A percentile compares a stretch with the other conserved stretches of the same genome.
phyloP scores from a whole-genome alignment of 2,329 filamentous ascomycete species.

The Scortechinia acanthostroma region DNA sequence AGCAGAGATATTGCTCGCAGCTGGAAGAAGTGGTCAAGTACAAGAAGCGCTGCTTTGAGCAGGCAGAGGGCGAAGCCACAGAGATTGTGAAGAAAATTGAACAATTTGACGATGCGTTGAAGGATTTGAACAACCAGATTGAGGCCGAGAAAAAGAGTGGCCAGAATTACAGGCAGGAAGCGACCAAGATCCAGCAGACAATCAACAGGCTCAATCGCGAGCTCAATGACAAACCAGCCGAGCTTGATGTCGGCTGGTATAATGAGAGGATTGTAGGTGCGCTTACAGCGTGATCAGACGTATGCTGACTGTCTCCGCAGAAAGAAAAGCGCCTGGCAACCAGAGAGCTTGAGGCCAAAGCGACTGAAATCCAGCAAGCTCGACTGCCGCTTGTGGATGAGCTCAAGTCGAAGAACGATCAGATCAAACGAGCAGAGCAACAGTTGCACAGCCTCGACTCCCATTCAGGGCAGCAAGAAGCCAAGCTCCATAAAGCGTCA shows the following conservation, averaged over 20 bases:
- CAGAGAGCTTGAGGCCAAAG: slow-evolving; percentile 20
- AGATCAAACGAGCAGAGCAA: slow-evolving; percentile 26
- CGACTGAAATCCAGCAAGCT: slow-evolving; percentile 25
- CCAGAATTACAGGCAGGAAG: slow-evolving; percentile 39
- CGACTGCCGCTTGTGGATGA: slow-evolving; percentile 6
- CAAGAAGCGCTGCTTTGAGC: neutral
- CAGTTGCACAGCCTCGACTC: slow-evolving; percentile 61
- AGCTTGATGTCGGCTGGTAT: slow-evolving; percentile 65
- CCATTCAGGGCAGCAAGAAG: slow-evolving; percentile 67
- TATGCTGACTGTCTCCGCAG: slow-evolving; percentile 39
- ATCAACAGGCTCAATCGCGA: slow-evolving; percentile 60
- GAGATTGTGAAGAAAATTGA: slow-evolving; percentile 15
- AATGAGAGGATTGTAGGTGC: slow-evolving; percentile 65
- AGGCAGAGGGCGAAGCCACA: neutral
- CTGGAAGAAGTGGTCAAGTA: slow-evolving; percentile 11
- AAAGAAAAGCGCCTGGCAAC: slow-evolving; percentile 21
- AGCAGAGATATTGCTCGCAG: slow-evolving; percentile 22
- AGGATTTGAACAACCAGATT: slow-evolving; percentile 20
- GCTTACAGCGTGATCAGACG: slow-evolving; percentile 41
- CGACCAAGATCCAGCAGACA: slow-evolving; percentile 37
- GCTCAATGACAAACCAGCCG: slow-evolving; percentile 50
- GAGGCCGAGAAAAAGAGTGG: slow-evolving; percentile 41
- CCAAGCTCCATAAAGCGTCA: slow-evolving; percentile 52
- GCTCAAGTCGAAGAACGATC: slow-evolving; percentile 28
- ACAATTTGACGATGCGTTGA: slow-evolving; percentile 14